A percentile compares a stretch with the other conserved stretches of the same genome.
phyloP scores from a whole-genome alignment of 225 moss, liverwort and hornwort genomes.

The Pseudisothecium myosuroides region DNA sequence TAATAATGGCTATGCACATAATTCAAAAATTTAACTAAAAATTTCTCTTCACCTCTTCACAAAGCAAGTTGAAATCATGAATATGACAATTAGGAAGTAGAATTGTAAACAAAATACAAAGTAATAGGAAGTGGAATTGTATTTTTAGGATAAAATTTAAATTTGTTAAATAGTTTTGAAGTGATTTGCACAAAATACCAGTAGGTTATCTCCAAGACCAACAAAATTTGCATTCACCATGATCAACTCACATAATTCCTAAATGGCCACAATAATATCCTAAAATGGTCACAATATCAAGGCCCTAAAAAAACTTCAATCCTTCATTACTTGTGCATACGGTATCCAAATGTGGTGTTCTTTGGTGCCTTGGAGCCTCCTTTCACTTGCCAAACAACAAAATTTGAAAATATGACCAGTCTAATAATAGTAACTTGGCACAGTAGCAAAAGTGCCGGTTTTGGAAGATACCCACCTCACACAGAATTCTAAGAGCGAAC shows the following conservation, averaged over 20 bases:
- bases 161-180: neutral
- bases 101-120: neutral
- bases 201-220: neutral
- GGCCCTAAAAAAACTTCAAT: too few species aligned
- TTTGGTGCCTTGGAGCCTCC: neutral
- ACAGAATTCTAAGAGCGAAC: neutral
- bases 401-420: neutral
- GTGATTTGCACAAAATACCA: neutral
- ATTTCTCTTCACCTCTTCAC: neutral
- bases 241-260: neutral
- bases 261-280: neutral
- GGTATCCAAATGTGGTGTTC: rapidly evolving
- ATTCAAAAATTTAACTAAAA: neutral
- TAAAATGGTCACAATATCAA: too few species aligned
- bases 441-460: neutral
- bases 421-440: neutral
- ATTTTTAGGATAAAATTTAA: neutral
- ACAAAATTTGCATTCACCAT: neutral
- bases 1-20: neutral
- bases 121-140: neutral
- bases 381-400: neutral
- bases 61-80: neutral
- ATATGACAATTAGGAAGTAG: neutral
- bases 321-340: neutral
- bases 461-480: neutral